These are phyloP conservation scores for Litsea cubeba DNA, from an alignment of 164 flowering plant genomes.

Conservation along the genomic window DNA sequence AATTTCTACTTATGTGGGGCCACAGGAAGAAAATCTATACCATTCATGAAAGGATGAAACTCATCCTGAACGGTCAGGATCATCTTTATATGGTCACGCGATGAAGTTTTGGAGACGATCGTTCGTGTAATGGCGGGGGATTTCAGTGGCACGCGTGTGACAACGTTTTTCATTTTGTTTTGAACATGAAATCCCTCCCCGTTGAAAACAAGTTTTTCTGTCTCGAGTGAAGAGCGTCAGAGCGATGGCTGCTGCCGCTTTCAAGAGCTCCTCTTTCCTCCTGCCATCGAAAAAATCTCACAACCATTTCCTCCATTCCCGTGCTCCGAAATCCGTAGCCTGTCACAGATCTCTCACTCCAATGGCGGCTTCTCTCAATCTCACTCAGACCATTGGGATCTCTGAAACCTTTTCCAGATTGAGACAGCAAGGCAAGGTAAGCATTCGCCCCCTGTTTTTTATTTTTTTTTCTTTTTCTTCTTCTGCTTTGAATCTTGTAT, in stretches of 20 bases:
- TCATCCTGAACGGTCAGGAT: no score
- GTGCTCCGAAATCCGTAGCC: slow-evolving; percentile 7
- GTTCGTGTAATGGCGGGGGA: no score
- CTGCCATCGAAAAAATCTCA: slow-evolving; percentile 11
- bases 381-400: slow-evolving; percentile 34
- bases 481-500: neutral
- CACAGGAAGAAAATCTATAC: no score
- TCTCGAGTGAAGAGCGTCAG: neutral
- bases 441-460: slow-evolving; percentile 3
- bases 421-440: slow-evolving; percentile 61
- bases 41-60: no score
- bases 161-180: no score
- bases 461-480: neutral
- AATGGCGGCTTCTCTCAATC: slow-evolving; percentile 57
- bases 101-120: no score
- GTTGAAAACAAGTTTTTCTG: no score
- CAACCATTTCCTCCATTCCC: neutral
- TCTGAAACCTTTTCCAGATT: slow-evolving; percentile 65
- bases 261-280: slow-evolving; percentile 8
- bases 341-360: slow-evolving; percentile 21
- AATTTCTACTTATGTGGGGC: no score
- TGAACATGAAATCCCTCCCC: no score
- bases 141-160: no score
- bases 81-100: no score
- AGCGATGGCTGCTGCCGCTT: slow-evolving; percentile 17